phyloP scores from a whole-genome alignment of 2,329 filamentous ascomycete species.

The Aspergillus piperis region DNA sequence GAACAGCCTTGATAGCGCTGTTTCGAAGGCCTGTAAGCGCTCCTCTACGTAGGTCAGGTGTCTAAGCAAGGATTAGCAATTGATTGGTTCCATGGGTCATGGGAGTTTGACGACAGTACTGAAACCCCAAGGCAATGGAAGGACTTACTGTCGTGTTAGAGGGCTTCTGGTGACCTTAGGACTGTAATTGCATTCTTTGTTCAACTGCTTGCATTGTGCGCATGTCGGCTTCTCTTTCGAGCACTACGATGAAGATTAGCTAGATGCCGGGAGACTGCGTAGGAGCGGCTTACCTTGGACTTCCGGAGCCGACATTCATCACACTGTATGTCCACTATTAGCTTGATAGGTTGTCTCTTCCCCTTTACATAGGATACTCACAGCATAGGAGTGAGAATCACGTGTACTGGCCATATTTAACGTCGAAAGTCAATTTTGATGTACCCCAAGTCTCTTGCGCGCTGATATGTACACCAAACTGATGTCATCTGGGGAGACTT shows the following conservation, averaged over 20 bases:
- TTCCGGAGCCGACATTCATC: conserved; percentile 45
- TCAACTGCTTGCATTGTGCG: conserved; percentile 41
- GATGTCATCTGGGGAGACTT: conserved; percentile 32
- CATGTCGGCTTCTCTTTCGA: conserved; percentile 46
- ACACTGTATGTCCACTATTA: conserved; percentile 29
- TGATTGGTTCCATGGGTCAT: conserved; percentile 16
- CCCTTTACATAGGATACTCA: conserved; percentile 27
- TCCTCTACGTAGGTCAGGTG: conserved; percentile 45
- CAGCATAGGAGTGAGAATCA: conserved; percentile 44
- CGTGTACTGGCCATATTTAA: conserved; percentile 43
- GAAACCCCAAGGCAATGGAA: neutral
- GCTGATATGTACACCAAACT: conserved; percentile 33
- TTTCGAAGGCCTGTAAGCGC: conserved; percentile 42
- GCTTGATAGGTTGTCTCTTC: conserved; percentile 1
- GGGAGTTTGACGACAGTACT: neutral
- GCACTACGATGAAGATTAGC: conserved; percentile 30
- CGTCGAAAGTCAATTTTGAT: conserved; percentile 24
- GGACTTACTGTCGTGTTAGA: conserved; percentile 44
- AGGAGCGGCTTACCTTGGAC: conserved; percentile 34
- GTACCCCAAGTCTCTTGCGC: conserved; percentile 29
- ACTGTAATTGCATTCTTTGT: conserved; percentile 46
- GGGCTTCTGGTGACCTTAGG: conserved; percentile 45
- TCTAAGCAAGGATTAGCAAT: conserved; percentile 21
- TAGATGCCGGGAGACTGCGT: neutral
- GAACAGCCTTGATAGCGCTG: conserved; percentile 40